A percentile compares a stretch with the other conserved stretches of the same genome.
phyloP scores from a whole-genome alignment of 148 eudicot species.

The Hydrangea macrophylla region DNA sequence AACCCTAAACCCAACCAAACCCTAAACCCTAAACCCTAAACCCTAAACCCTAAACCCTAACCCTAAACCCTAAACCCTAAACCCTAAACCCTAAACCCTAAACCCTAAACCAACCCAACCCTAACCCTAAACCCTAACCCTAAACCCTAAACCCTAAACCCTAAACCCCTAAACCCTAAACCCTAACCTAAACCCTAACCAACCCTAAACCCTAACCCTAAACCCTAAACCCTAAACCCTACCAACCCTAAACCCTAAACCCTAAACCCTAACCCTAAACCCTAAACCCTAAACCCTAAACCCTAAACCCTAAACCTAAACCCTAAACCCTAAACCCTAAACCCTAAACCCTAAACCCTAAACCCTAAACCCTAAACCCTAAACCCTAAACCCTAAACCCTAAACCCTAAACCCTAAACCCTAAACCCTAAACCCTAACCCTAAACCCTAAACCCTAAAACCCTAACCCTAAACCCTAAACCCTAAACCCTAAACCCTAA shows the following conservation, averaged over 20 bases:
- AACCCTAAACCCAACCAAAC: no score
- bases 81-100: no score
- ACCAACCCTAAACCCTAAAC: conserved; percentile 15
- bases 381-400: conserved; percentile 8
- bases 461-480: conserved; percentile 14
- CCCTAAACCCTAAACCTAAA: conserved; percentile 23
- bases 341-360: conserved; percentile 10
- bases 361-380: neutral
- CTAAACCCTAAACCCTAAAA: conserved; percentile 11
- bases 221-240: conserved; percentile 15
- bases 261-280: conserved; percentile 17
- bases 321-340: conserved; percentile 20
- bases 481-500: conserved; percentile 16
- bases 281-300: conserved; percentile 22
- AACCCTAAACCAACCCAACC: neutral
- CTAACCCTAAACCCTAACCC: no score
- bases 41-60: no score
- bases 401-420: conserved; percentile 10
- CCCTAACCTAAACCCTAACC: conserved; percentile 2
- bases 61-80: no score
- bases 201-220: conserved; percentile 17
- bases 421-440: conserved; percentile 14
- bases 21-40: no score
- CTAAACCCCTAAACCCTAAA: conserved; percentile 6
- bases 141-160: conserved; percentile 3